Percentiles rank a stretch among this genome's conserved stretches.
phyloP scores from a whole-genome alignment of 169 alveolate genomes.

The Cryptosporidium sp. region DNA sequence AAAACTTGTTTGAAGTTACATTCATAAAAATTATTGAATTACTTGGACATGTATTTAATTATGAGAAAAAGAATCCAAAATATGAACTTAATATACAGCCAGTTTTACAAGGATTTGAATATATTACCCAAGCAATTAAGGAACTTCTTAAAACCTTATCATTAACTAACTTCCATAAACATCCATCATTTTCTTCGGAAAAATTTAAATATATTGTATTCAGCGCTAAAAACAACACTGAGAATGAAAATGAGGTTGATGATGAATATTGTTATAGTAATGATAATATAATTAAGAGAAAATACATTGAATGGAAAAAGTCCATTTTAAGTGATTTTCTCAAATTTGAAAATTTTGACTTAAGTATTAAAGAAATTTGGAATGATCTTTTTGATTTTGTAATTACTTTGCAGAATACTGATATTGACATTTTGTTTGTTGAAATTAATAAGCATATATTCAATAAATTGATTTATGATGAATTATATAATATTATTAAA shows the following conservation, averaged over 20 bases:
- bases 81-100: neutral
- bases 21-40: constrained; percentile 16
- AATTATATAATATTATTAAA: constrained; percentile 2
- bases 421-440: neutral
- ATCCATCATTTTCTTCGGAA: neutral
- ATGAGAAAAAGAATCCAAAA: constrained; percentile 7
- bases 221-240: neutral
- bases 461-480: neutral
- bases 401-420: neutral
- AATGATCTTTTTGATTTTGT: constrained; percentile 30
- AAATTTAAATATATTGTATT: neutral
- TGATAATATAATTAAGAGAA: constrained; percentile 7
- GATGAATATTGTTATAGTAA: neutral
- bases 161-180: neutral
- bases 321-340: constrained; percentile 10
- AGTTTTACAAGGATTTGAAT: constrained; percentile 35
- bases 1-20: constrained; percentile 23
- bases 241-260: neutral
- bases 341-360: constrained; percentile 26
- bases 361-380: constrained; percentile 27
- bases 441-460: neutral
- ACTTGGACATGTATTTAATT: neutral
- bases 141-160: neutral
- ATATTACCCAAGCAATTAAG: constrained; percentile 6
- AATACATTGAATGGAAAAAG: constrained; percentile 48